Evolutionary conservation across 345 rosid genomes (phyloP), one percentile per base, ranked within the genome.

Genomic region (Anastatica hierochuntica): DNA sequence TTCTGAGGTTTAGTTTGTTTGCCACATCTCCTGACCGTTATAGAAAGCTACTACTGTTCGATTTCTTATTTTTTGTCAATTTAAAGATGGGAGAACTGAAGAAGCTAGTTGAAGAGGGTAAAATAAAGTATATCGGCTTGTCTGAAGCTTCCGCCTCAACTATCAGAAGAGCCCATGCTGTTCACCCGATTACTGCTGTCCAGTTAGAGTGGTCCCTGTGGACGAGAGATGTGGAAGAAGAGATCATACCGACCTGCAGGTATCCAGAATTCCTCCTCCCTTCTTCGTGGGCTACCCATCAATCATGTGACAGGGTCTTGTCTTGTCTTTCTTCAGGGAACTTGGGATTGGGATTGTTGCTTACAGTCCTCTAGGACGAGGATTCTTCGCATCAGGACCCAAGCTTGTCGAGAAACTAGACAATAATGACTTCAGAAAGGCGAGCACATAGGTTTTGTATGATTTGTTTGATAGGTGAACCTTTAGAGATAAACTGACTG

Each of bases 131-230:
- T 36, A 49, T 80, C 0, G 94, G 85, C 34, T 56, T 88, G 10
- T 81, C 90, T 0, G 85, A 88, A 72, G 94, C 90, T 29, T 88
- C 90, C 7, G 82, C 88, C n/a, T 78, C 94, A 17, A 81, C 90
- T 18, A 84, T 88, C 43, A 78, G 84, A 69, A 63, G 96, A 48
- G 96, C 90, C 10, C 90, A 84, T 56, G 85, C 80, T 18, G 77
- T 84, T 68, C 96, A 84, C 43, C 94, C 94, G 0, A 61, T 84
- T 17, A 84, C 81, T 8, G 88, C 82, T 2, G 73, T 84, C 8
- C 88, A 84, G 40, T 57, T 82, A 30, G 96, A 84, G 50, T 84
- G 94, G 96, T 84, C 94, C 1, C 61, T 88, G 34, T 84, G 90
- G 94, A 41, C 82, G 0, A 74, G 96, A 68, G 96, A 84, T 56